Conservation (phyloP, 768 basidiomycete genomes). For the Auriscalpium orientale region DNA sequence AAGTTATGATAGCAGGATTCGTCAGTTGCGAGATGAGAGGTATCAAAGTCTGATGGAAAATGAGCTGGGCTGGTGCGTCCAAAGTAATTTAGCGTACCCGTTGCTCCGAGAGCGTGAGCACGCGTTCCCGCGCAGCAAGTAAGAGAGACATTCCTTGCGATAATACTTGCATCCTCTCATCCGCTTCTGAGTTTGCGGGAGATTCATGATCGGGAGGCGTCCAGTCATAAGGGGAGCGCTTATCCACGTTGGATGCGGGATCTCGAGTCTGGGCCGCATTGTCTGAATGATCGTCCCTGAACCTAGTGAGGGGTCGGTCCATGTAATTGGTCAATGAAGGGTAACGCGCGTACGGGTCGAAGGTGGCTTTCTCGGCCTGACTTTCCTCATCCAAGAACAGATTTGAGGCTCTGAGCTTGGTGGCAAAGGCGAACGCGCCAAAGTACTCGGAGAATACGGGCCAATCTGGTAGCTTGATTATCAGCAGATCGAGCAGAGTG, state of each 20-base stretch:
- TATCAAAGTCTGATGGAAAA: conserved; percentile 35
- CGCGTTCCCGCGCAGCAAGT: conserved; percentile 61
- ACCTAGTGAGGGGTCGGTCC: conserved; percentile 1
- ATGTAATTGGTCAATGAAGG: not conserved
- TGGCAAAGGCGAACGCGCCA: conserved; percentile 69
- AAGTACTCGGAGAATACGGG: conserved; percentile 68
- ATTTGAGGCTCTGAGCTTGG: conserved; percentile 66
- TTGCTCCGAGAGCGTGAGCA: conserved; percentile 69
- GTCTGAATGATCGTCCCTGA: conserved; percentile 3
- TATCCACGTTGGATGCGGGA: too few relatives aligned
- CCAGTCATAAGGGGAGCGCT: not conserved
- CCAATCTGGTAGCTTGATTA: conserved; percentile 49
- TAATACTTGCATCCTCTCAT: conserved; percentile 48
- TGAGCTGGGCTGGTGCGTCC: not conserved
- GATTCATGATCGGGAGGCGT: conserved; percentile 3
- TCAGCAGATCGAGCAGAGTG: conserved; percentile 6
- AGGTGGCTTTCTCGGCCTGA: not conserved
- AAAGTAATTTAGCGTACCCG: conserved; percentile 37
- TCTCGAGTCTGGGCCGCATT: not conserved
- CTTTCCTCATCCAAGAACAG: conserved; percentile 57
- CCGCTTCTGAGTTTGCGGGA: conserved; percentile 39
- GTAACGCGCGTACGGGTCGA: conserved; percentile 4
- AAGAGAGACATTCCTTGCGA: conserved; percentile 62
- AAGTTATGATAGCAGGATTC: conserved; percentile 48
- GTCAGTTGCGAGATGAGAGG: conserved; percentile 40